Percentiles rank a stretch among this genome's conserved stretches.
Evolutionary conservation across 192 early-diverging fungal species (phyloP).

Genomic region (Dispira simplex): DNA sequence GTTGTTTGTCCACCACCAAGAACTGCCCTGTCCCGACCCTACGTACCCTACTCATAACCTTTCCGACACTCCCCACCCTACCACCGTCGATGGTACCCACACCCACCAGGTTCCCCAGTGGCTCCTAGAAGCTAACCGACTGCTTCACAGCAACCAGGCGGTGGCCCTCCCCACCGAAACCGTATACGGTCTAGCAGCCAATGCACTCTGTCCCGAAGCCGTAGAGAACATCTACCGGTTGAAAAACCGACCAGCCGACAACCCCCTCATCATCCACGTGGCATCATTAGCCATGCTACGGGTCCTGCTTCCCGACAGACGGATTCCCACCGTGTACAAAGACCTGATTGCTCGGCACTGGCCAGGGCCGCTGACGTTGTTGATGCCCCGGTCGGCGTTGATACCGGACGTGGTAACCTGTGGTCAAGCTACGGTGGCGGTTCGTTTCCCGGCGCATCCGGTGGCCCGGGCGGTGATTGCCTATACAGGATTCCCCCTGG

Average conservation of each 20-base stretch:
- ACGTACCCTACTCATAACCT: too few species aligned
- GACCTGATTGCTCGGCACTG: conserved; percentile 52
- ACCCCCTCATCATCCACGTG: conserved; percentile 95
- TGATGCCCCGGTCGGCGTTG: conserved; percentile 52
- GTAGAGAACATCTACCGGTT: conserved; percentile 63
- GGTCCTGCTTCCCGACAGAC: conserved; percentile 36
- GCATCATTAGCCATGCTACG: conserved; percentile 79
- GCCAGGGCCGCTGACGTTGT: conserved; percentile 90
- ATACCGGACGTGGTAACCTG: conserved; percentile 72
- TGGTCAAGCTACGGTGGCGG: conserved; percentile 71
- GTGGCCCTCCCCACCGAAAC: conserved; percentile 97
- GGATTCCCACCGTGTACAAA: conserved; percentile 56
- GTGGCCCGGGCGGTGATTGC: conserved; percentile 82
- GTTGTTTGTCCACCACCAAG: too few species aligned
- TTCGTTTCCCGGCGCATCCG: conserved; percentile 84
- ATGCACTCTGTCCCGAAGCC: conserved; percentile 51
- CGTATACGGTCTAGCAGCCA: conserved; percentile 92
- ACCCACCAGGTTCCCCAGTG: conserved; percentile 12
- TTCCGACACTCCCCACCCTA: too few species aligned
- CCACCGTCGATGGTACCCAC: too few species aligned
- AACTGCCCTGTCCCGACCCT: too few species aligned
- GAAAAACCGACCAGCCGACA: conserved; percentile 88
- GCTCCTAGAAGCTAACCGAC: conserved; percentile 31
- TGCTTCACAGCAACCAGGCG: conserved; percentile 38
- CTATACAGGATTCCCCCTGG: conserved; percentile 70